Evolutionary conservation across 225 moss, liverwort and hornwort species (phyloP).

Genomic region (Marchantia polymorpha): DNA sequence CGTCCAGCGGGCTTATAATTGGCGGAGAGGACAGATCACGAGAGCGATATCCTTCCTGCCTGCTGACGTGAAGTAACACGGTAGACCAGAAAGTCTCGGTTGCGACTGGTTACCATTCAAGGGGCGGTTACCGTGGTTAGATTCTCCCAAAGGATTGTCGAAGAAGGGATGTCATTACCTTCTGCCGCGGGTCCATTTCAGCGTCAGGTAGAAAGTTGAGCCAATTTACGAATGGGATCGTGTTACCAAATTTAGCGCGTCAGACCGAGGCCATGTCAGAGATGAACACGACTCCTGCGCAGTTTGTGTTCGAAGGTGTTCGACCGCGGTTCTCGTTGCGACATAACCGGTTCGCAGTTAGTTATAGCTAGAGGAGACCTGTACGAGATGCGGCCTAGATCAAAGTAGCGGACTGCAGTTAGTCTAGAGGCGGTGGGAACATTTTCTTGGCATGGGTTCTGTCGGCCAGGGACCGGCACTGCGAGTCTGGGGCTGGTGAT

Average conservation of each 20-base stretch:
- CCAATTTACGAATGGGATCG: background rate
- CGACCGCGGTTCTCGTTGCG: background rate
- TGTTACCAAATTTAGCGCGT: background rate
- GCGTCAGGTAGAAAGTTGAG: background rate
- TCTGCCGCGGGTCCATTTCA: background rate
- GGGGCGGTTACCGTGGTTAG: background rate
- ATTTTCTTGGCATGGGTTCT: background rate
- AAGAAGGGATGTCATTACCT: background rate
- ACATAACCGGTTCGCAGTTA: background rate
- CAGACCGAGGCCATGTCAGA: background rate
- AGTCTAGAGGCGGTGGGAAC: background rate
- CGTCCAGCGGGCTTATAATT: background rate
- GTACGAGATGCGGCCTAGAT: background rate
- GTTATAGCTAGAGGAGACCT: background rate
- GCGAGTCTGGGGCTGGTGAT: background rate
- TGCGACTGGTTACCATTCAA: background rate
- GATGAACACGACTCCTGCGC: background rate
- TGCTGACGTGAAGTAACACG: background rate
- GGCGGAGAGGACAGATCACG: background rate
- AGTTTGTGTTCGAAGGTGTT: background rate
- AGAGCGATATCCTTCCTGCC: background rate
- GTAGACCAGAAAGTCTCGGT: background rate
- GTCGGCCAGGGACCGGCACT: slow-evolving; percentile 18
- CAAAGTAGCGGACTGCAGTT: background rate
- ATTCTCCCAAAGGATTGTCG: no score